A percentile compares a stretch with the other conserved stretches of the same genome.
Evolutionary conservation across 495 filamentous ascomycete genomes (phyloP).

Genomic region (Hyaloscypha hepaticicola): DNA sequence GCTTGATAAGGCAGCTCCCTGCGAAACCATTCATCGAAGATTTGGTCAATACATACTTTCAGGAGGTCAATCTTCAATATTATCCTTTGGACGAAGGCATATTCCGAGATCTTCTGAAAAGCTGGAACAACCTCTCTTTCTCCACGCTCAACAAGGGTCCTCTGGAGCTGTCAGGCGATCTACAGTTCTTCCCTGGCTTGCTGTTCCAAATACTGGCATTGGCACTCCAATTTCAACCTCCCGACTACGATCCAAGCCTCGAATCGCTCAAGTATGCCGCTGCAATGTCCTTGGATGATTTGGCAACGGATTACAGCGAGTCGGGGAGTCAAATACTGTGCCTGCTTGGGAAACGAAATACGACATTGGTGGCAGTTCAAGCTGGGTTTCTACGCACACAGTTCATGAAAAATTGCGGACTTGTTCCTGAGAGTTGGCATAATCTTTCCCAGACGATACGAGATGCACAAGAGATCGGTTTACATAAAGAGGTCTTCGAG

Average conservation of each 20-base stretch:
- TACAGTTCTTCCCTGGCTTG: conserved; percentile 54
- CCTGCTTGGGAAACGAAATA: conserved; percentile 54
- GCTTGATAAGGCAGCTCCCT: conserved; percentile 52
- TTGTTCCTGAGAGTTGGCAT: conserved; percentile 60
- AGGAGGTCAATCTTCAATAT: conserved; percentile 60
- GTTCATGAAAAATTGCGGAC: conserved; percentile 49
- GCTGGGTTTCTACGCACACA: conserved; percentile 52
- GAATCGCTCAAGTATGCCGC: conserved; percentile 56
- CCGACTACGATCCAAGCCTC: conserved; percentile 45
- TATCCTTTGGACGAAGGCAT: conserved; percentile 51
- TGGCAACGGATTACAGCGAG: conserved; percentile 59
- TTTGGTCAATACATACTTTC: conserved; percentile 55
- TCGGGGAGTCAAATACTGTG: conserved; percentile 50
- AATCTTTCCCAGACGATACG: conserved; percentile 54
- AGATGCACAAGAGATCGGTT: conserved; percentile 62
- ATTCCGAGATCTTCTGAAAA: conserved; percentile 47
- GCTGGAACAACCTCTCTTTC: conserved; percentile 52
- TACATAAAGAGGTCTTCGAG: conserved; percentile 51
- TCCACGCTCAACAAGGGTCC: conserved; percentile 44
- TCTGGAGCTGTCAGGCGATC: conserved; percentile 40
- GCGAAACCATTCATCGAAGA: conserved; percentile 50
- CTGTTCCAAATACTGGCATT: conserved; percentile 57
- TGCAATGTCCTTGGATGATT: conserved; percentile 58
- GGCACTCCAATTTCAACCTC: conserved; percentile 52
- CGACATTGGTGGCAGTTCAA: conserved; percentile 53